Conservation (phyloP, 1,284 basidiomycete genomes). For the Irpex sp. region DNA sequence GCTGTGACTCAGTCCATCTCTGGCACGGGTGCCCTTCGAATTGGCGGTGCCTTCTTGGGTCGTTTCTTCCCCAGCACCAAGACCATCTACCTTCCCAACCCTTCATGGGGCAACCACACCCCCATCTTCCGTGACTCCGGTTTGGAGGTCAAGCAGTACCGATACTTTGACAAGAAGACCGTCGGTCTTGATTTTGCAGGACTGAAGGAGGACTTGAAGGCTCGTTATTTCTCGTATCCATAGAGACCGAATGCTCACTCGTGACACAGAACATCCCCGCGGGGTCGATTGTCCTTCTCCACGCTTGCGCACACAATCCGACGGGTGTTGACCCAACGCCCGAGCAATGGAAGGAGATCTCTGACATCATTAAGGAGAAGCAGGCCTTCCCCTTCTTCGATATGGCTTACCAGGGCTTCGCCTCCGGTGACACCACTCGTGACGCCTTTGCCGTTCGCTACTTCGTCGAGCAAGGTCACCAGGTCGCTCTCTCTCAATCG, state of each 20-base stretch:
- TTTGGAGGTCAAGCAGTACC: conserved; percentile 89
- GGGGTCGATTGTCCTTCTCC: conserved; percentile 79
- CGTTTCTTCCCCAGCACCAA: conserved; percentile 89
- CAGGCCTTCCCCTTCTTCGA: conserved; percentile 92
- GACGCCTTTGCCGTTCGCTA: conserved; percentile 96
- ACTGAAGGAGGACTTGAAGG: conserved; percentile 84
- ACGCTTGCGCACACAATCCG: conserved; percentile 97
- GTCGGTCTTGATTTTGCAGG: conserved; percentile 93
- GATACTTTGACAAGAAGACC: conserved; percentile 94
- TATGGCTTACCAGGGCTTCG: conserved; percentile 98
- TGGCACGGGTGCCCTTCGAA: conserved; percentile 95
- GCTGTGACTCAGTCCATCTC: conserved; percentile 96
- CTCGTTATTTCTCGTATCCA: conserved; percentile 27
- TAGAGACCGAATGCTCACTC: not conserved
- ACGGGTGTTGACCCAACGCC: conserved; percentile 95
- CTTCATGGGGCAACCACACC: conserved; percentile 98
- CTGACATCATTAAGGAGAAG: conserved; percentile 84
- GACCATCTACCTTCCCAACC: conserved; percentile 89
- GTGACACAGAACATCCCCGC: conserved; percentile 64
- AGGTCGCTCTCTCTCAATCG: conserved; percentile 85
- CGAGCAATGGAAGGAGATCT: conserved; percentile 92
- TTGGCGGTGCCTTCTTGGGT: conserved; percentile 92
- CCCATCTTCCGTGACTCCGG: conserved; percentile 88
- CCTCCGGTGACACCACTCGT: conserved; percentile 82
- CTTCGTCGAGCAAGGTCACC: conserved; percentile 89